Evolutionary conservation across 2,329 filamentous ascomycete species (phyloP).

Genomic region (Teratosphaeria destructans): DNA sequence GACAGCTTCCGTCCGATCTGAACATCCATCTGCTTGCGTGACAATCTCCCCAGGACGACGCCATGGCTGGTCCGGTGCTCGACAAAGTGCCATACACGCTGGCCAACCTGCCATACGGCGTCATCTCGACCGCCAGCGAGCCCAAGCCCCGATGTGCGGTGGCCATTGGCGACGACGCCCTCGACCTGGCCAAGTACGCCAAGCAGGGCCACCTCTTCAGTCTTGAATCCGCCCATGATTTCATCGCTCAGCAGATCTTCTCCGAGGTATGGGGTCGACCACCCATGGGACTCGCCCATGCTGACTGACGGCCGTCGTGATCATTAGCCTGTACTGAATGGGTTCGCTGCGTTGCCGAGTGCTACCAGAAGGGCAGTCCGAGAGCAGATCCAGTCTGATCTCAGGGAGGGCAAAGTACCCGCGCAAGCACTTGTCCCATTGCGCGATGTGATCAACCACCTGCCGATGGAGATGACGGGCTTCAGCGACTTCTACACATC

Average conservation of each 20-base stretch:
- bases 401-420: slow-evolving; percentile 19
- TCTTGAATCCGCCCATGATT: slow-evolving; percentile 9
- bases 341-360: slow-evolving; percentile 38
- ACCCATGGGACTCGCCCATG: neutral
- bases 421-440: slow-evolving; percentile 26
- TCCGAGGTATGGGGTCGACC: slow-evolving; percentile 8
- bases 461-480: slow-evolving; percentile 46
- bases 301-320: neutral
- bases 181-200: slow-evolving; percentile 17
- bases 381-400: slow-evolving; percentile 28
- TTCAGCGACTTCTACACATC: slow-evolving; percentile 51
- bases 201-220: slow-evolving; percentile 13
- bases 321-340: slow-evolving; percentile 35
- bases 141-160: slow-evolving; percentile 20
- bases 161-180: slow-evolving; percentile 20
- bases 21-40: neutral
- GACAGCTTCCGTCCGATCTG: neutral
- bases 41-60: neutral
- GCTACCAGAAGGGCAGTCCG: slow-evolving; percentile 28
- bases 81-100: slow-evolving; percentile 19
- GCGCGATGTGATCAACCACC: slow-evolving; percentile 36
- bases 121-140: slow-evolving; percentile 17
- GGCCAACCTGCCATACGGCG: slow-evolving; percentile 20
- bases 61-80: slow-evolving; percentile 13
- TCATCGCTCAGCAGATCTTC: slow-evolving; percentile 12